Conservation (phyloP, 345 rosid genomes). For the Syzygium aqueum region DNA sequence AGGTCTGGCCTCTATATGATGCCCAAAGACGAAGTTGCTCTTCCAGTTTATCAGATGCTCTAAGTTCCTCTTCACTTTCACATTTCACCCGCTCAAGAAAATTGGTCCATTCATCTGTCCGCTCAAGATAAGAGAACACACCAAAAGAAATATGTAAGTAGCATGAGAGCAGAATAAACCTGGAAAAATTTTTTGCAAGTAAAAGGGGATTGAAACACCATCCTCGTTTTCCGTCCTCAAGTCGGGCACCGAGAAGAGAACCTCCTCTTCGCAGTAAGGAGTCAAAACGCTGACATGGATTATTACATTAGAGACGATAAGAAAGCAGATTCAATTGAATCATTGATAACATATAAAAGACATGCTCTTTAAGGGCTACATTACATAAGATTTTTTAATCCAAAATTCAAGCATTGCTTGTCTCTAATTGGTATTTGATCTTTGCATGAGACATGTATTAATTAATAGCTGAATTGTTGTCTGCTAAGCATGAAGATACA, state of each 20-base stretch:
- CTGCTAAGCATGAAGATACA: not conserved
- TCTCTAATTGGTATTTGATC: not conserved
- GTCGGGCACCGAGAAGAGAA: conserved; percentile 67
- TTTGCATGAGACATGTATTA: no score
- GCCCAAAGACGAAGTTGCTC: conserved; percentile 25
- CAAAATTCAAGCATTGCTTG: not conserved
- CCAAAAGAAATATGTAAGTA: not conserved
- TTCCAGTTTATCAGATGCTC: conserved; percentile 42
- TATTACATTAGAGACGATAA: not conserved
- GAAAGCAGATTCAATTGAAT: not conserved
- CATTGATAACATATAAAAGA: not conserved
- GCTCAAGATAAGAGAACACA: not conserved
- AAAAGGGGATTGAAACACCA: conserved; percentile 88
- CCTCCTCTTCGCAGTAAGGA: conserved; percentile 87
- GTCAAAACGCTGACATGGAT: conserved; percentile 62
- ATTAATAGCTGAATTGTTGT: no score
- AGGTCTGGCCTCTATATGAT: no score
- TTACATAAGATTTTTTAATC: not conserved
- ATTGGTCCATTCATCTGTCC: conserved; percentile 97
- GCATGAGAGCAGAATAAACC: conserved; percentile 24
- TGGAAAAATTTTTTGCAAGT: conserved; percentile 93
- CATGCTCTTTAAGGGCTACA: not conserved
- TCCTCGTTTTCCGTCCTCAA: conserved; percentile 79
- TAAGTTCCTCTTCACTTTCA: conserved; percentile 59
- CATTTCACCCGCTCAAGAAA: conserved; percentile 72